These are phyloP conservation scores for Rhizoclosmatium globosum DNA, from an alignment of 192 early-diverging fungal species.

Conservation along the genomic window DNA sequence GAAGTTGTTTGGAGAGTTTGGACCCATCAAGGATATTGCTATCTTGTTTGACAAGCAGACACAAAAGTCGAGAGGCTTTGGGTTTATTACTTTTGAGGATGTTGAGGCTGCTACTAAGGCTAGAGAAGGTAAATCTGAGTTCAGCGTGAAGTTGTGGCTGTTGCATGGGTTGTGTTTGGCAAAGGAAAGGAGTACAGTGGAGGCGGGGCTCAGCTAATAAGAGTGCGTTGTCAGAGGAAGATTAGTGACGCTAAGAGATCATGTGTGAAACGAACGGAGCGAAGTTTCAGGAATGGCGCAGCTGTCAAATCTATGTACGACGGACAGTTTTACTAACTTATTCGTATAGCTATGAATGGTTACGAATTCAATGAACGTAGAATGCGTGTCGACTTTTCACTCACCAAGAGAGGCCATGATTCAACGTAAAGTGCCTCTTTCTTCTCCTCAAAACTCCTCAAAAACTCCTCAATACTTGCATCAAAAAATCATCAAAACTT, in stretches of 20 bases:
- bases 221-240: no score
- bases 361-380: constrained; percentile 39
- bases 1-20: constrained; percentile 62
- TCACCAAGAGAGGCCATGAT: constrained; percentile 68
- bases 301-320: no score
- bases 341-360: constrained; percentile 57
- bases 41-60: constrained; percentile 68
- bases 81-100: constrained; percentile 67
- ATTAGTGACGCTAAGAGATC: no score
- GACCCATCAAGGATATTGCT: constrained; percentile 62
- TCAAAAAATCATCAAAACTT: neutral
- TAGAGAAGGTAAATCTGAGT: constrained; percentile 33
- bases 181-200: no score
- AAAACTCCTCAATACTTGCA: neutral
- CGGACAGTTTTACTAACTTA: no score
- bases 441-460: neutral
- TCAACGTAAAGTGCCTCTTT: constrained; percentile 38
- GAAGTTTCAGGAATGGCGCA: no score
- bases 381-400: constrained; percentile 55
- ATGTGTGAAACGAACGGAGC: no score
- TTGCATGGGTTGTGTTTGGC: no score
- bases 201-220: no score
- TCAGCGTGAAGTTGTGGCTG: no score
- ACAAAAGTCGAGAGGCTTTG: constrained; percentile 72
- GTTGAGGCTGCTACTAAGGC: constrained; percentile 62